phyloP scores from a whole-genome alignment of 177 flowering plant species.

The Telopea speciosissima region DNA sequence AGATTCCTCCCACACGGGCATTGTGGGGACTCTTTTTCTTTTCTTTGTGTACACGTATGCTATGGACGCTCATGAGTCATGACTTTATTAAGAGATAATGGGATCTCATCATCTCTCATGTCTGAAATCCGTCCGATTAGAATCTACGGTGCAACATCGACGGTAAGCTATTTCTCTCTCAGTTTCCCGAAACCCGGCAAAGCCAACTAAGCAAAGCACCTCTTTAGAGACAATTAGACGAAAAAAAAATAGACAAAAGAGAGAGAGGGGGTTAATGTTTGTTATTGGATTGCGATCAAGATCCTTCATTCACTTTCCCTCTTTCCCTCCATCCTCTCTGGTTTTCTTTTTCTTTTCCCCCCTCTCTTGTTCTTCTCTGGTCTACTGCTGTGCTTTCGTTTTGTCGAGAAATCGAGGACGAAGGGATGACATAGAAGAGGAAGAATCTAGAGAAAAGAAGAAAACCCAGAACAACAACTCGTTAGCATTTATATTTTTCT shows the following conservation, averaged over 20 bases:
- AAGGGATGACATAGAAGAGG: neutral
- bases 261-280: neutral
- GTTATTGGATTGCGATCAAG: constrained; percentile 6
- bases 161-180: constrained; percentile 5
- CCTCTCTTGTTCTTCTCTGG: too few relatives aligned
- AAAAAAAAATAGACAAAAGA: too few relatives aligned
- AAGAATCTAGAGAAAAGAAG: neutral
- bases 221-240: neutral
- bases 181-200: neutral
- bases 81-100: too few relatives aligned
- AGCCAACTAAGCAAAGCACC: constrained; percentile 1
- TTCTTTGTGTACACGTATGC: too few relatives aligned
- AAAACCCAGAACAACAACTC: neutral
- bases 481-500: neutral
- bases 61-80: too few relatives aligned
- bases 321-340: neutral
- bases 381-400: neutral
- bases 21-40: too few relatives aligned
- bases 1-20: too few relatives aligned
- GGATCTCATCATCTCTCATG: neutral
- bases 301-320: neutral
- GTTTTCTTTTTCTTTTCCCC: neutral
- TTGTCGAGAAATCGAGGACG: neutral
- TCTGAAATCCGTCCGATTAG: neutral
- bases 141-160: neutral